Conservation (phyloP, 148 eudicot species). For the Rhododendron simsii region DNA sequence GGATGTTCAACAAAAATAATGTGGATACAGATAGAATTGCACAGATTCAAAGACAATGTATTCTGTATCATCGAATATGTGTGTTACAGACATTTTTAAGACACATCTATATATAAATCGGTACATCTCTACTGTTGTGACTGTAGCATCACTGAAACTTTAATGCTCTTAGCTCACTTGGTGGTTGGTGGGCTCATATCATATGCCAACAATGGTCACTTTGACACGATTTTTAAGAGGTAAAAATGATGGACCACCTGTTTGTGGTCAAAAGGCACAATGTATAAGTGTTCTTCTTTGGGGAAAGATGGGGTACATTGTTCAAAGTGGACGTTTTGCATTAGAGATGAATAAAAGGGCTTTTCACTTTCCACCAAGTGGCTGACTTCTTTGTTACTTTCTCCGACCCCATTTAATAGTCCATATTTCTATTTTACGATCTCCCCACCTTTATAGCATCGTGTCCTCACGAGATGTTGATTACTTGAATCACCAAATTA, state of each 20-base stretch:
- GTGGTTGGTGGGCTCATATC: not conserved
- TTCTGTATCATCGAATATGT: too few relatives aligned
- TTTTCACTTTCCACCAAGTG: not conserved
- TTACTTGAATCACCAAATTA: too few relatives aligned
- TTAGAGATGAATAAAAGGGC: not conserved
- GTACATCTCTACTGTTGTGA: too few relatives aligned
- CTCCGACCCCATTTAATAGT: too few relatives aligned
- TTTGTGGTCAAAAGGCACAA: not conserved
- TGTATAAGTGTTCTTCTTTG: not conserved
- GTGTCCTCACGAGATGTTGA: too few relatives aligned
- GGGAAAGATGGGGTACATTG: not conserved
- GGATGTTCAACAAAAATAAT: too few relatives aligned
- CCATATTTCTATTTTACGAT: too few relatives aligned
- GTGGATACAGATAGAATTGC: too few relatives aligned
- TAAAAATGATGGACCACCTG: not conserved
- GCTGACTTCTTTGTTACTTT: not conserved
- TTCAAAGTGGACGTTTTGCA: not conserved
- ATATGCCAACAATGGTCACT: not conserved
- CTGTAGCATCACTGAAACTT: not conserved
- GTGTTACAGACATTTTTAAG: too few relatives aligned
- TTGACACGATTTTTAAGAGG: not conserved
- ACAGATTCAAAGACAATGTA: too few relatives aligned
- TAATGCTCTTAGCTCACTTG: not conserved
- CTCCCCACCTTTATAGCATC: too few relatives aligned
- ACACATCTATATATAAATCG: too few relatives aligned